phyloP scores from a whole-genome alignment of 139 green algal species.

The Coelastrella sp. region DNA sequence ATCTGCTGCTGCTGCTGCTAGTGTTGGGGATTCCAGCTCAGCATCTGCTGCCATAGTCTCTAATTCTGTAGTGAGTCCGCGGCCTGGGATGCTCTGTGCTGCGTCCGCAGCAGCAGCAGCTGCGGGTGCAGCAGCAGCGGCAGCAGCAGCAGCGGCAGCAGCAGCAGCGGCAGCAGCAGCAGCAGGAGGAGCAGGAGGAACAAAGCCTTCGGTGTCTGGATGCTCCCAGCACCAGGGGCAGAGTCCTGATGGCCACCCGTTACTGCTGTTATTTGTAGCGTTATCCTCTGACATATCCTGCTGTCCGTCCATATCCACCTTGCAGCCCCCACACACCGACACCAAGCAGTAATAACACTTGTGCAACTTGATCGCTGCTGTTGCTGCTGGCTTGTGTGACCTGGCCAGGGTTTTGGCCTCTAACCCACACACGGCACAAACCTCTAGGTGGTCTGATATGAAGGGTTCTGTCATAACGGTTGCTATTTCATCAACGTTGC shows the following conservation, averaged over 20 bases:
- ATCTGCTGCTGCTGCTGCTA: slow-evolving; percentile 19
- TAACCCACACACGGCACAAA: slow-evolving; percentile 19
- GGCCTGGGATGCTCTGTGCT: neutral
- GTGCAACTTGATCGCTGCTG: neutral
- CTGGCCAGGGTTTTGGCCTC: neutral
- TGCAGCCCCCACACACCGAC: slow-evolving; percentile 6
- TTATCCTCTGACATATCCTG: neutral
- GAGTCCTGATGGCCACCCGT: neutral
- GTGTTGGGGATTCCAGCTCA: neutral
- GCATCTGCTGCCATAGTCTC: neutral
- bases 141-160: neutral
- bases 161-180: neutral
- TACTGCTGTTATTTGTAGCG: neutral
- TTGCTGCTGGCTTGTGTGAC: neutral
- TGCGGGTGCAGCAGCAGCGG: neutral
- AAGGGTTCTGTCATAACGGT: neutral
- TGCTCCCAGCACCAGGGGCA: slow-evolving; percentile 18
- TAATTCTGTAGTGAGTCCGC: neutral
- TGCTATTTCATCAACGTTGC: neutral
- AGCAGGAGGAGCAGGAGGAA: neutral
- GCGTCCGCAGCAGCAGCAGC: neutral
- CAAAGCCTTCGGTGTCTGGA: neutral
- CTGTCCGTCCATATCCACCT: neutral
- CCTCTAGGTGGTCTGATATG: slow-evolving; percentile 8
- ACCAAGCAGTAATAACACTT: slow-evolving; percentile 29